phyloP scores from a whole-genome alignment of 116 monocot genomes.

The Phalaenopsis hybrid region DNA sequence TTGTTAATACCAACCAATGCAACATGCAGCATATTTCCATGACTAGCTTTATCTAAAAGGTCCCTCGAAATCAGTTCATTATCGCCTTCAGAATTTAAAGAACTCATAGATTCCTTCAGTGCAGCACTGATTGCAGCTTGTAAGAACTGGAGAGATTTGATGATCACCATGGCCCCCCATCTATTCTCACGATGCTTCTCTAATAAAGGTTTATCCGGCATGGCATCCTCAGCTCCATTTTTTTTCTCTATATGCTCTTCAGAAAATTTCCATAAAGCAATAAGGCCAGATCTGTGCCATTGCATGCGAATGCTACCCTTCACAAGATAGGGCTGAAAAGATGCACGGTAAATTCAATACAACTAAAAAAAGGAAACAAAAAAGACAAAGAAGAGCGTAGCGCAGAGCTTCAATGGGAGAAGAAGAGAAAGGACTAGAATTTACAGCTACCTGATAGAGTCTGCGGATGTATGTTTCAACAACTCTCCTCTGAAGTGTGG shows the following conservation, averaged over 20 bases:
- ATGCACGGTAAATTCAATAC: not conserved
- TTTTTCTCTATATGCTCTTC: slow-evolving; percentile 81
- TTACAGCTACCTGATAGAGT: slow-evolving; percentile 69
- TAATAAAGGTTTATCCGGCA: slow-evolving; percentile 23
- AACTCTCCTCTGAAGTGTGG: slow-evolving; percentile 90
- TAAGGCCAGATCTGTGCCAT: slow-evolving; percentile 88
- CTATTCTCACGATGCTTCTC: slow-evolving; percentile 68
- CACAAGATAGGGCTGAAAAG: slow-evolving; percentile 84
- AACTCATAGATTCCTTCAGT: slow-evolving; percentile 66
- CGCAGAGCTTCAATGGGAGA: not conserved
- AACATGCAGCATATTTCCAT: slow-evolving; percentile 89
- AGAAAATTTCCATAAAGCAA: slow-evolving; percentile 94
- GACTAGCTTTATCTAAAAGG: slow-evolving; percentile 23
- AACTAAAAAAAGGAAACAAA: not conserved
- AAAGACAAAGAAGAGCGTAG: not conserved
- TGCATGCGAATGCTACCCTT: slow-evolving; percentile 93
- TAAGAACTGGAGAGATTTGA: slow-evolving; percentile 88
- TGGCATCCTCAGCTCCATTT: slow-evolving; percentile 32
- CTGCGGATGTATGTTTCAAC: slow-evolving; percentile 94
- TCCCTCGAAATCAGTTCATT: slow-evolving; percentile 20
- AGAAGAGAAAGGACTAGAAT: not conserved
- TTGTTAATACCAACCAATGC: slow-evolving; percentile 96
- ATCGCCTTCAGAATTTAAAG: slow-evolving; percentile 10
- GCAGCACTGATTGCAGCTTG: slow-evolving; percentile 59
- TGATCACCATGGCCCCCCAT: slow-evolving; percentile 94